Percentiles rank a stretch among this genome's conserved stretches.
Conservation (phyloP, 1,284 basidiomycete genomes). For the Trichosporon sp. region DNA sequence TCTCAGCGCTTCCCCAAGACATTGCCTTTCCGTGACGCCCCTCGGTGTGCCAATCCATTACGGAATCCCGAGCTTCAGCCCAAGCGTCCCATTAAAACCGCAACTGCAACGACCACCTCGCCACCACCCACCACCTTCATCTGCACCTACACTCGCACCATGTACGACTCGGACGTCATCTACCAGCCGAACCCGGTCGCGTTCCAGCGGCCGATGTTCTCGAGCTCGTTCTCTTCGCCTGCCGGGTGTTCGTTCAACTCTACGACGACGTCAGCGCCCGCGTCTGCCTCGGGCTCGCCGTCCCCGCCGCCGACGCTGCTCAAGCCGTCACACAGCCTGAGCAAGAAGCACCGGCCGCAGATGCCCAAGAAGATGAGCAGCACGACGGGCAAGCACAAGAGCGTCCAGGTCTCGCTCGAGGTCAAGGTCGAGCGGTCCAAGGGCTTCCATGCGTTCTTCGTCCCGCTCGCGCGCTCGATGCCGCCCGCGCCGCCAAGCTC, state of each 20-base stretch:
- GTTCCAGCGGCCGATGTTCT: slow-evolving; percentile 12
- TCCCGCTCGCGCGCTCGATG: slow-evolving; percentile 33
- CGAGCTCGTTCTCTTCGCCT: slow-evolving; percentile 16
- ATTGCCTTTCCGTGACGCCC: not conserved
- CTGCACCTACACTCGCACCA: not conserved
- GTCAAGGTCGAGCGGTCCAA: slow-evolving; percentile 41
- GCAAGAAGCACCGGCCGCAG: slow-evolving; percentile 22
- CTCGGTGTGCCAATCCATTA: not conserved
- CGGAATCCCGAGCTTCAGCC: not conserved
- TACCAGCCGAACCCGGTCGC: slow-evolving; percentile 21
- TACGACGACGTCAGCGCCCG: not conserved
- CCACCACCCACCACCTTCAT: not conserved
- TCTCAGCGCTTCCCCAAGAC: not conserved
- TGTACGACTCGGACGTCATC: slow-evolving; percentile 11
- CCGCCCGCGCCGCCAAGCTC: slow-evolving; percentile 40
- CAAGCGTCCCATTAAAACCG: not conserved
- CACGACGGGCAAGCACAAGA: slow-evolving; percentile 29
- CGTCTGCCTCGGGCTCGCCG: slow-evolving; percentile 14
- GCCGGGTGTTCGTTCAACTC: not conserved
- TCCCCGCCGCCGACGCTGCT: slow-evolving; percentile 12
- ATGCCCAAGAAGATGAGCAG: slow-evolving; percentile 33
- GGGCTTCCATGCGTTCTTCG: slow-evolving; percentile 44
- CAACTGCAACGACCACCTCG: not conserved
- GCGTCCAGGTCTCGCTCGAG: slow-evolving; percentile 40
- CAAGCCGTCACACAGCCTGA: slow-evolving; percentile 14